These are phyloP conservation scores for Plasmodium blacklocki DNA, from an alignment of 169 alveolate species.

Conservation along the genomic window DNA sequence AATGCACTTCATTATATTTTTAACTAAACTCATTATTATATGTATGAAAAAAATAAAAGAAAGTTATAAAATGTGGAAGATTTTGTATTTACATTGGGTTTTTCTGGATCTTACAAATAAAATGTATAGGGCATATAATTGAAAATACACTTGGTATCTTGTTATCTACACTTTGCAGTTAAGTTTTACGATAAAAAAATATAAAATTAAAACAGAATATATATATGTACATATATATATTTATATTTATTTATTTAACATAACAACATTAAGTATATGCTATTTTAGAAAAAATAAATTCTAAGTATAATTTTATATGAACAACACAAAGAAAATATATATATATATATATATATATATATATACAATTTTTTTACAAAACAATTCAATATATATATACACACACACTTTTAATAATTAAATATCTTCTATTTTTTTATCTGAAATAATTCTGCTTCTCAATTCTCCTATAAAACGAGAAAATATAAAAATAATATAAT, in stretches of 20 bases:
- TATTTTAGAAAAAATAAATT: conserved; percentile 1
- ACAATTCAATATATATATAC: too few relatives aligned
- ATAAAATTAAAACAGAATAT: not conserved
- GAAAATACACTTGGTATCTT: too few relatives aligned
- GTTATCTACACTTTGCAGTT: too few relatives aligned
- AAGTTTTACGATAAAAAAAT: not conserved
- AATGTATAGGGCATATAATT: too few relatives aligned
- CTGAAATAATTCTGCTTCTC: conserved; percentile 28
- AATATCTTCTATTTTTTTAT: not conserved
- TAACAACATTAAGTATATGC: not conserved
- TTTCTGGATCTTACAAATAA: too few relatives aligned
- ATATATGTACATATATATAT: not conserved
- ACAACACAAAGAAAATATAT: conserved; percentile 4
- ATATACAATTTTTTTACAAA: too few relatives aligned
- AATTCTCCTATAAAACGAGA: conserved; percentile 25
- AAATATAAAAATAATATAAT: not conserved
- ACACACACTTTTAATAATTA: too few relatives aligned
- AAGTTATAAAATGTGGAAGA: too few relatives aligned
- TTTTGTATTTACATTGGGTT: too few relatives aligned
- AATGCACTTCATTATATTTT: too few relatives aligned
- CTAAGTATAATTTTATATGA: conserved; percentile 1
- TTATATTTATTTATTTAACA: not conserved
- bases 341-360: not conserved
- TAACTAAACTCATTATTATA: too few relatives aligned
- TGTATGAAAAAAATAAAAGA: too few relatives aligned